Evolutionary conservation across 2,329 filamentous ascomycete genomes (phyloP).

Genomic region (Fusarium miscanthi): DNA sequence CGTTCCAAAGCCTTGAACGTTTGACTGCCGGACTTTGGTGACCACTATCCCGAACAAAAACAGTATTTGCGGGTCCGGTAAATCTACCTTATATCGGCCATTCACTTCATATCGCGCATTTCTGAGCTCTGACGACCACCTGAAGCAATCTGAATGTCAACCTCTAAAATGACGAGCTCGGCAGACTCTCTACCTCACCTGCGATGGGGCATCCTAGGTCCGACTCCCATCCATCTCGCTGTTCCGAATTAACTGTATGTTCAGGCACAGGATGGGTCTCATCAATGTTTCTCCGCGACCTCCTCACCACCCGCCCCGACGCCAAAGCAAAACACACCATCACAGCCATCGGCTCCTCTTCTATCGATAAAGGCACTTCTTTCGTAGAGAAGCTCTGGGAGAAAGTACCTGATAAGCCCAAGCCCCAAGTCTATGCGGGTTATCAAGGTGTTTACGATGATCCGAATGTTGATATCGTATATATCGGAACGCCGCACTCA

Average conservation of each 20-base stretch:
- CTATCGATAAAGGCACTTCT: background rate
- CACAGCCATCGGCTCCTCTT: conserved; percentile 13
- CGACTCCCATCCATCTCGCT: accelerated
- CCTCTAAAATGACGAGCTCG: conserved; percentile 20
- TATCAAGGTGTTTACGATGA: conserved; percentile 55
- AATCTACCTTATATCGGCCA: background rate
- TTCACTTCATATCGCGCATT: background rate
- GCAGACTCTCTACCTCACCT: background rate
- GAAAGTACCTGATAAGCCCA: background rate
- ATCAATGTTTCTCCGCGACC: conserved; percentile 20
- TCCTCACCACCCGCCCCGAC: conserved; percentile 3
- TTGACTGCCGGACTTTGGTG: background rate
- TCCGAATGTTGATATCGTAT: conserved; percentile 56
- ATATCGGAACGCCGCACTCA: conserved; percentile 58
- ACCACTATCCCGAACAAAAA: background rate
- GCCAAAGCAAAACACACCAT: conserved; percentile 8
- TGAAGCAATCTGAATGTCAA: accelerated
- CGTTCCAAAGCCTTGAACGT: too few species aligned
- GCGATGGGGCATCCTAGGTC: conserved; percentile 18
- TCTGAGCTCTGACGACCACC: accelerated
- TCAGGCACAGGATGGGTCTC: conserved; percentile 28
- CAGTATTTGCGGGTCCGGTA: background rate
- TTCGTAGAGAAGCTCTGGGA: conserved; percentile 20
- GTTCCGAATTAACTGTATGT: background rate
- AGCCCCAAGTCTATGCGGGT: conserved; percentile 5